phyloP scores from a whole-genome alignment of 148 eudicot species.

The Rhododendron mucronatum region DNA sequence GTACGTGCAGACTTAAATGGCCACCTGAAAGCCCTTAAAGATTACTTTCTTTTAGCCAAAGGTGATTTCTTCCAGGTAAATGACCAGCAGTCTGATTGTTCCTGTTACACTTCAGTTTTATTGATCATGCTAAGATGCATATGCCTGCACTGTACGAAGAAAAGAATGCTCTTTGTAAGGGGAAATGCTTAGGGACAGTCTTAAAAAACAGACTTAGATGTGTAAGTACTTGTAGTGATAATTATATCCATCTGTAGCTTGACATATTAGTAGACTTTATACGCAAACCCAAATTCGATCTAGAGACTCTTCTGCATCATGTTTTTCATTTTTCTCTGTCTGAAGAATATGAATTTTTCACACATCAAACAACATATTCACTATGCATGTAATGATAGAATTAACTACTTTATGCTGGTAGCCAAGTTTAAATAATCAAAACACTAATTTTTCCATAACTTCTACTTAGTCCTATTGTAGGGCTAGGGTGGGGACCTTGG shows the following conservation, averaged over 20 bases:
- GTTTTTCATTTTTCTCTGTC: background rate
- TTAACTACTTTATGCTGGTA: background rate
- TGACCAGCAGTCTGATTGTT: background rate
- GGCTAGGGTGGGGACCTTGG: background rate
- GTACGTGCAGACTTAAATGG: conserved; percentile 97
- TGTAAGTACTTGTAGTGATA: background rate
- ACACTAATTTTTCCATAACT: background rate
- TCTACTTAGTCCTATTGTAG: background rate
- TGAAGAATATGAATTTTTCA: background rate
- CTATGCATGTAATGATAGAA: background rate
- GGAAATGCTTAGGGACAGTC: background rate
- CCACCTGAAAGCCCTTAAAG: conserved; percentile 91
- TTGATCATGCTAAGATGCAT: background rate
- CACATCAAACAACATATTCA: background rate
- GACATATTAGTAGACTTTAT: background rate
- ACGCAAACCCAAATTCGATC: background rate
- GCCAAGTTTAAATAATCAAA: background rate
- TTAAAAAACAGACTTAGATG: background rate
- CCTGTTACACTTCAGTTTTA: background rate
- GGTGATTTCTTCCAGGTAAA: conserved; percentile 98
- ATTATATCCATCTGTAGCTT: background rate
- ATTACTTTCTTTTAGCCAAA: conserved; percentile 92
- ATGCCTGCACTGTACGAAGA: background rate
- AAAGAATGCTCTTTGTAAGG: background rate
- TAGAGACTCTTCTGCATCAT: background rate